A percentile compares a stretch with the other conserved stretches of the same genome.
phyloP scores from a whole-genome alignment of 2,329 filamentous ascomycete species.

The Sclerotiophoma versabilis region DNA sequence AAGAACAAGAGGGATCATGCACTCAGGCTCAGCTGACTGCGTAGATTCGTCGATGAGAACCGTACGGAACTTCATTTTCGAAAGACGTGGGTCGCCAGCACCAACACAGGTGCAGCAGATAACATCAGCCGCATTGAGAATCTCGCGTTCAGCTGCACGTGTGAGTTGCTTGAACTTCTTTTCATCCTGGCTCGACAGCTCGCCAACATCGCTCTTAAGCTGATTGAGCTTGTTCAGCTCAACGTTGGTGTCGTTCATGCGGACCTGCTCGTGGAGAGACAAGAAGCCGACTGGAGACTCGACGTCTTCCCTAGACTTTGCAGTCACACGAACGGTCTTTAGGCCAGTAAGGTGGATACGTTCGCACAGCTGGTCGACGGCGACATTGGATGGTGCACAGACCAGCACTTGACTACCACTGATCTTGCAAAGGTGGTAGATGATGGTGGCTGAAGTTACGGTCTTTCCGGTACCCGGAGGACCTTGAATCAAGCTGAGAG shows the following conservation, averaged over 20 bases:
- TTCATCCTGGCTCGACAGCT: constrained; percentile 93
- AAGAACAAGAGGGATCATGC: constrained; percentile 96
- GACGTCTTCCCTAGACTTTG: constrained; percentile 97
- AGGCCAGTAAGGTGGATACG: constrained; percentile 93
- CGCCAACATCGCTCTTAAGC: constrained; percentile 89
- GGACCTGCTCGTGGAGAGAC: constrained; percentile 94
- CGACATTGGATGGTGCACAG: constrained; percentile 97
- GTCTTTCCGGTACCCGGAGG: constrained; percentile 98
- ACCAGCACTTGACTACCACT: constrained; percentile 95
- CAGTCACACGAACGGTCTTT: constrained; percentile 97
- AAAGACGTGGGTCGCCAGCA: constrained; percentile 90
- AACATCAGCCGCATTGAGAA: constrained; percentile 92
- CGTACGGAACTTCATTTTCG: constrained; percentile 98
- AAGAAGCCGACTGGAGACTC: constrained; percentile 98
- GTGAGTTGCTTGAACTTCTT: constrained; percentile 98
- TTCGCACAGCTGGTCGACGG: constrained; percentile 97
- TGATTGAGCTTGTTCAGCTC: constrained; percentile 92
- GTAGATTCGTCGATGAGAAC: constrained; percentile 98
- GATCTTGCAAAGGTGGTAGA: constrained; percentile 95
- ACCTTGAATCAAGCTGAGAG: constrained; percentile 93
- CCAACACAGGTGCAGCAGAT: constrained; percentile 99
- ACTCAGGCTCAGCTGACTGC: constrained; percentile 96
- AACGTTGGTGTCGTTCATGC: constrained; percentile 94
- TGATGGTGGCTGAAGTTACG: constrained; percentile 97
- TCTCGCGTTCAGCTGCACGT: constrained; percentile 91